Evolutionary conservation across 768 basidiomycete genomes (phyloP).

Genomic region (Boletales sp.): DNA sequence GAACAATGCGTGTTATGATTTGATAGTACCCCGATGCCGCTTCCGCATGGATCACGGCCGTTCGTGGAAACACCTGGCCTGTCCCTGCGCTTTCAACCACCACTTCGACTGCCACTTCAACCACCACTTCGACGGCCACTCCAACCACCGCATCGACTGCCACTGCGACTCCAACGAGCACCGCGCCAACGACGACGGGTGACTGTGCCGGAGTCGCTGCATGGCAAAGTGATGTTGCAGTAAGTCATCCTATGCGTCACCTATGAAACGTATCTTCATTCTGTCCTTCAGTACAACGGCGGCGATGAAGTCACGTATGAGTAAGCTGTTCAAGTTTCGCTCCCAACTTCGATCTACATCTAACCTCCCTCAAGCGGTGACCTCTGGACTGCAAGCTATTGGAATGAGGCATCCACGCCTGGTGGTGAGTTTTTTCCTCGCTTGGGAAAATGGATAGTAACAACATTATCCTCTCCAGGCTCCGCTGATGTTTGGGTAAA

Average conservation of each 20-base stretch:
- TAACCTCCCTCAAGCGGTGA: not conserved
- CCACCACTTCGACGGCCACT: not conserved
- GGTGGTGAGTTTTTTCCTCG: not conserved
- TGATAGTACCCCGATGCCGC: conserved; percentile 35
- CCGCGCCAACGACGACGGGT: not conserved
- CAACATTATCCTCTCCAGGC: not conserved
- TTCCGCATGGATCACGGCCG: conserved; percentile 29
- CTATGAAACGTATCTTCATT: not conserved
- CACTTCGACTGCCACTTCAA: not conserved
- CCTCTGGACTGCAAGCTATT: conserved; percentile 6
- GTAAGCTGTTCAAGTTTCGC: not conserved
- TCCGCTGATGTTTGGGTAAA: not conserved
- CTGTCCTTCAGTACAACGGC: not conserved
- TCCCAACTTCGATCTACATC: not conserved
- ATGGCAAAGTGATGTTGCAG: not conserved
- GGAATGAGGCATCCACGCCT: not conserved
- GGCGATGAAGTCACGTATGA: not conserved
- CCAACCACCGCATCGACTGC: not conserved
- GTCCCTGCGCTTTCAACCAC: not conserved
- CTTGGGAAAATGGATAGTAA: not conserved
- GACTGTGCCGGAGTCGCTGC: not conserved
- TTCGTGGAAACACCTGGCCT: conserved; percentile 3
- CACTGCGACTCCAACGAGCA: not conserved
- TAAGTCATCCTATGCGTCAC: not conserved
- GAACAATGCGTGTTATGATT: not conserved